These are phyloP conservation scores for Fimicolochytrium jonesii DNA, from an alignment of 192 early-diverging fungal species.

Conservation along the genomic window DNA sequence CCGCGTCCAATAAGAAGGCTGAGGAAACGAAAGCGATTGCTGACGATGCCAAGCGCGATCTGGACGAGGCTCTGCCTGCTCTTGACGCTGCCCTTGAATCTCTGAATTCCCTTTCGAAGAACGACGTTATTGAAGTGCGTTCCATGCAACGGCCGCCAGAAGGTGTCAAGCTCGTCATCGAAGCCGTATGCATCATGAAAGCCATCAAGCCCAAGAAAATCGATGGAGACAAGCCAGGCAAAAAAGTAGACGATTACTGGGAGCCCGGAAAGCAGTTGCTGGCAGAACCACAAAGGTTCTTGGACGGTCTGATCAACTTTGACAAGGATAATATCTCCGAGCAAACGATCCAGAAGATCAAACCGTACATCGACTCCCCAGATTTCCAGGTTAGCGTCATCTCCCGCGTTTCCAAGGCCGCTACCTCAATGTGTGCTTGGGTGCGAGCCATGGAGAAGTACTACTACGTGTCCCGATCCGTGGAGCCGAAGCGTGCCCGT, in stretches of 20 bases:
- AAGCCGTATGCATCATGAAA: conserved; percentile 64
- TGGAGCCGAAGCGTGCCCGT: conserved; percentile 55
- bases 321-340: conserved; percentile 61
- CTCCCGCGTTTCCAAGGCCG: conserved; percentile 53
- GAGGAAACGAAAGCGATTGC: conserved; percentile 60
- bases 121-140: conserved; percentile 60
- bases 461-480: conserved; percentile 54
- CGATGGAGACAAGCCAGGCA: conserved; percentile 57
- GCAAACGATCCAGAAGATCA: conserved; percentile 49
- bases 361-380: conserved; percentile 61
- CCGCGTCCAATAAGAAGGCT: conserved; percentile 54
- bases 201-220: conserved; percentile 60
- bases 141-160: conserved; percentile 60
- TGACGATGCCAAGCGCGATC: conserved; percentile 56
- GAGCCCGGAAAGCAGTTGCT: conserved; percentile 40
- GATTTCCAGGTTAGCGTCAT: conserved; percentile 60
- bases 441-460: conserved; percentile 65
- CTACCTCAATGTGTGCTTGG: conserved; percentile 63
- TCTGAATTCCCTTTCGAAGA: conserved; percentile 54
- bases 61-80: conserved; percentile 59
- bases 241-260: conserved; percentile 63
- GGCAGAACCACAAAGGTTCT: conserved; percentile 57
- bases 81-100: conserved; percentile 59
- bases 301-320: conserved; percentile 57
- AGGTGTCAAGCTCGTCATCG: conserved; percentile 63